phyloP scores from a whole-genome alignment of 2,329 filamentous ascomycete species.

The Fusarium equiseti region DNA sequence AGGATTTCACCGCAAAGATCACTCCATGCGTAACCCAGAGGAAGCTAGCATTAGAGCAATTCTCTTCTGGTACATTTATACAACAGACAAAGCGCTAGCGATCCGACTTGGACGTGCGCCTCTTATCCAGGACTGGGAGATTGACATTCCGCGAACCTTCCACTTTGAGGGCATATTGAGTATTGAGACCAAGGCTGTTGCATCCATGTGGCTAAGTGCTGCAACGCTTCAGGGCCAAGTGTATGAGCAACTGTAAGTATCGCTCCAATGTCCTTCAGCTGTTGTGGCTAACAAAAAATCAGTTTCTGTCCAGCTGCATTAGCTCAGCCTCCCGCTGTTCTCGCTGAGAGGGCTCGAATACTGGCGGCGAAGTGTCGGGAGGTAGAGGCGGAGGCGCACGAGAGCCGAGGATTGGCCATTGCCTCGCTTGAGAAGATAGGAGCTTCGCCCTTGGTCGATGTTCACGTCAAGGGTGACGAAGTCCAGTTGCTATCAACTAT shows the following conservation, averaged over 20 bases:
- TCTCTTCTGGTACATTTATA: constrained; percentile 66
- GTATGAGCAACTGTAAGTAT: constrained; percentile 63
- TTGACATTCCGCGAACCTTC: constrained; percentile 61
- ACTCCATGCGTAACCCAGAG: constrained; percentile 49
- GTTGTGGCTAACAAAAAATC: constrained; percentile 2
- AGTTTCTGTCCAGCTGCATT: constrained; percentile 65
- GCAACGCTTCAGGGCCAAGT: constrained; percentile 69
- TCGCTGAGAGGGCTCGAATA: constrained; percentile 55
- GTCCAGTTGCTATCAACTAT: constrained; percentile 62
- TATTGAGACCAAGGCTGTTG: constrained; percentile 54
- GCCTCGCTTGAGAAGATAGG: constrained; percentile 55
- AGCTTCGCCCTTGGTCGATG: constrained; percentile 56
- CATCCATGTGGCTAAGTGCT: constrained; percentile 66
- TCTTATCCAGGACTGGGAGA: constrained; percentile 70
- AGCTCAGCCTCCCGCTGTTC: constrained; percentile 54
- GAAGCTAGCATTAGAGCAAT: constrained; percentile 54
- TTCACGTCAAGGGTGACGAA: constrained; percentile 61
- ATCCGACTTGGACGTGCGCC: constrained; percentile 70
- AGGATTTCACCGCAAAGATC: constrained; percentile 66
- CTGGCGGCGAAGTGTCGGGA: constrained; percentile 55
- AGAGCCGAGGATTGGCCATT: constrained; percentile 52
- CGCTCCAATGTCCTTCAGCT: no score
- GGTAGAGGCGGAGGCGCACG: constrained; percentile 53
- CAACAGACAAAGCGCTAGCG: constrained; percentile 68
- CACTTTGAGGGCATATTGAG: constrained; percentile 57